Evolutionary conservation across 1,284 basidiomycete genomes (phyloP).

Genomic region (Irpex sp.): DNA sequence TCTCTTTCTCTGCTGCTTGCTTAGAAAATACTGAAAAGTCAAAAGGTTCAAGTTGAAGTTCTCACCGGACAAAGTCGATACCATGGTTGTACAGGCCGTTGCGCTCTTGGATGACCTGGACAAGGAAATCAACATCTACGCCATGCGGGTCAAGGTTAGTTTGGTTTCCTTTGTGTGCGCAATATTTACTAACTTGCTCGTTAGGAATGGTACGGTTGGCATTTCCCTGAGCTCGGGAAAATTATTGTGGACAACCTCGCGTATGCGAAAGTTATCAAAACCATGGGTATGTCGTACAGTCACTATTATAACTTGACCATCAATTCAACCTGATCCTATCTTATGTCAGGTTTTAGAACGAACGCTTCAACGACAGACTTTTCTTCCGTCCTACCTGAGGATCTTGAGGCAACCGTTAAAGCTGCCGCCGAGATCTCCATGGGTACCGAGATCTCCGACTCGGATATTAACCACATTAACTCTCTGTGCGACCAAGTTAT

Average conservation of each 20-base stretch:
- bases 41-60: constrained; percentile 97
- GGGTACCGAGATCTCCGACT: constrained; percentile 98
- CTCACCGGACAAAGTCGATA: constrained; percentile 98
- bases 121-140: constrained; percentile 99
- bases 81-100: constrained; percentile 99
- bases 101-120: constrained; percentile 97
- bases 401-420: constrained; percentile 89
- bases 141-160: constrained; percentile 96
- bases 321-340: background rate
- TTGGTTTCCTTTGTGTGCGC: constrained; percentile 6
- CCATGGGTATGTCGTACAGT: constrained; percentile 64
- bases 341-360: constrained; percentile 78
- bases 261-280: constrained; percentile 88
- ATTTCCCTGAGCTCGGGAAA: constrained; percentile 99
- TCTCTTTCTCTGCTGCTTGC: background rate
- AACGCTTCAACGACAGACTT: constrained; percentile 88
- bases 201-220: constrained; percentile 99
- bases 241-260: constrained; percentile 97
- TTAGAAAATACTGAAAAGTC: background rate
- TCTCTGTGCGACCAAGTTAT: constrained; percentile 97
- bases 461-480: constrained; percentile 93
- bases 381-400: constrained; percentile 89
- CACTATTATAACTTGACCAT: background rate
- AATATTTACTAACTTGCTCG: constrained; percentile 7
- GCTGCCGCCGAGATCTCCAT: constrained; percentile 94